These are phyloP conservation scores for Fusarium sp. DNA, from an alignment of 2,329 filamentous ascomycete genomes.

Conservation along the genomic window DNA sequence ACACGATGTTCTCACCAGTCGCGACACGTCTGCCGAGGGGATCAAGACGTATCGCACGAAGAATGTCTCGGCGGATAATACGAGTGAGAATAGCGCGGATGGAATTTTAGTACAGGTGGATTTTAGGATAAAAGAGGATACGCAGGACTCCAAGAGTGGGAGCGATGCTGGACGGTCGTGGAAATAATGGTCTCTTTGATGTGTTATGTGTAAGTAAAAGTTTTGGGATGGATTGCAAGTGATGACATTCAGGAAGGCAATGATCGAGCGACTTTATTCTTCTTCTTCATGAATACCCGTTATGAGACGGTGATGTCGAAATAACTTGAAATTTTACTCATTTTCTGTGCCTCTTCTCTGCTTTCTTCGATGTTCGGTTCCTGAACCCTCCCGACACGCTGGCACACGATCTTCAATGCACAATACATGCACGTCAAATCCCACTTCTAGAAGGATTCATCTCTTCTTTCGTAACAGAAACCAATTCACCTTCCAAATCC, in stretches of 20 bases:
- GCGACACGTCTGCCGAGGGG: constrained; percentile 43
- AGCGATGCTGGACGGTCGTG: constrained; percentile 7
- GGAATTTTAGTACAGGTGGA: constrained; percentile 53
- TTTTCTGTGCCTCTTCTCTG: not conserved
- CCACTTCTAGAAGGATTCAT: not conserved
- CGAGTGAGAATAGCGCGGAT: constrained; percentile 44
- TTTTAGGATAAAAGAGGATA: constrained; percentile 51
- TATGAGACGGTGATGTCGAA: too few relatives aligned
- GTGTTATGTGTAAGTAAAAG: not conserved
- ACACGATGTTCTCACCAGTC: constrained; percentile 46
- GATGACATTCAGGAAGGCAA: not conserved
- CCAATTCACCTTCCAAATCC: not conserved
- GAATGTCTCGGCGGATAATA: constrained; percentile 37
- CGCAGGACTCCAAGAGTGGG: constrained; percentile 1
- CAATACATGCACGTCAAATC: not conserved
- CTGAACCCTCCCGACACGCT: not conserved
- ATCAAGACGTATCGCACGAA: constrained; percentile 36
- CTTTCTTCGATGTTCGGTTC: not conserved
- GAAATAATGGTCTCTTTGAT: not conserved
- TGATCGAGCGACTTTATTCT: not conserved
- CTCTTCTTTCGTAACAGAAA: not conserved
- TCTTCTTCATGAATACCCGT: not conserved
- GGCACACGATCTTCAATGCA: constrained; percentile 1
- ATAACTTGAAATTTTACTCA: not conserved
- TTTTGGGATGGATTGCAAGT: not conserved